Evolutionary conservation across 805 yeast species (phyloP).

Genomic region (Spathaspora gorwiae): DNA sequence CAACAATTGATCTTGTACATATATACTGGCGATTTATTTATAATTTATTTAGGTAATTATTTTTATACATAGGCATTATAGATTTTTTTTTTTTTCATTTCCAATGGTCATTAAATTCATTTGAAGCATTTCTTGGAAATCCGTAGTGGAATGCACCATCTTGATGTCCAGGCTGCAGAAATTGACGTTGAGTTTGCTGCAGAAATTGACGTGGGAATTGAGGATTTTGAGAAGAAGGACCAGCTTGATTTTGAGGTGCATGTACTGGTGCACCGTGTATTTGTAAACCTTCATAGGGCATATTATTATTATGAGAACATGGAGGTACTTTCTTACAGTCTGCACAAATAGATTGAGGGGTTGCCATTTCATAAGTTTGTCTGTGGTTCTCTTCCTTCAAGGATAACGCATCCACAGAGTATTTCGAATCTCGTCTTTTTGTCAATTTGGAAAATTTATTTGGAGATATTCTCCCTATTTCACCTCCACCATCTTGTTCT

Average conservation of each 20-base stretch:
- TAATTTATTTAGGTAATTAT: background rate
- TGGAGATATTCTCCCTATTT: conserved; percentile 5
- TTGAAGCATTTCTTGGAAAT: background rate
- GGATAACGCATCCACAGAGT: background rate
- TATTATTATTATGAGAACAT: background rate
- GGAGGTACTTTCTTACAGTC: conserved; percentile 2
- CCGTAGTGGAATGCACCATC: background rate
- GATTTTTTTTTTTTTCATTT: background rate
- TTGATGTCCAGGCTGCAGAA: background rate
- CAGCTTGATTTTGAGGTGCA: background rate
- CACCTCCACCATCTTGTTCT: conserved; percentile 1
- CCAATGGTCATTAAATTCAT: conserved; percentile 6
- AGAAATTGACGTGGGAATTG: background rate
- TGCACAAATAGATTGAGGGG: conserved; percentile 4
- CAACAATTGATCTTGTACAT: conserved; percentile 5
- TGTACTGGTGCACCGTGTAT: too few relatives aligned
- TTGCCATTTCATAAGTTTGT: background rate
- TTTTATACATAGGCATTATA: background rate
- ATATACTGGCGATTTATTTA: background rate
- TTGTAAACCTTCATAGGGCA: background rate
- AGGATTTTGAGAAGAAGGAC: background rate
- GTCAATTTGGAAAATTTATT: conserved; percentile 3
- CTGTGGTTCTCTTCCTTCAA: background rate
- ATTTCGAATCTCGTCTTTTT: background rate
- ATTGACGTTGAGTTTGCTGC: background rate